Evolutionary conservation across 2,329 filamentous ascomycete genomes (phyloP), one percentile per base, ranked within the genome.

Genomic region (Phialophora verrucosa): DNA sequence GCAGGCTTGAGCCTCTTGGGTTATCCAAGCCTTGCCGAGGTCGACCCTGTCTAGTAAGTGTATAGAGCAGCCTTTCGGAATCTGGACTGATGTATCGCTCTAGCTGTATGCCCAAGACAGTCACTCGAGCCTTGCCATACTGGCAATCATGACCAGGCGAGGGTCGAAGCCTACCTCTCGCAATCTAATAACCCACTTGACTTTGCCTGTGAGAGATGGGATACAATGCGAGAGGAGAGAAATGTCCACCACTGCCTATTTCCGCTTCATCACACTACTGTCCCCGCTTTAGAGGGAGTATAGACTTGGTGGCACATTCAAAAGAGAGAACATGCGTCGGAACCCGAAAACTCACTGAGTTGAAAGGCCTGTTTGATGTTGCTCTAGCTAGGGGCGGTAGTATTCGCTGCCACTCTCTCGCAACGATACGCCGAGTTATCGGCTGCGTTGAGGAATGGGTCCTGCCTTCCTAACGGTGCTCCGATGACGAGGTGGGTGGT

Each of bases 1-100:
- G 91, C 93, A 23, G 95, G 95, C 1, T 80, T 99, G 71, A 96
- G 93, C 76, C 84, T 99, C 63, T 81, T 98, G 31, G 88, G 88
- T 11, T 91, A 91, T 74, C 87, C 90, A 6, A 92, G 89, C 0
- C 79, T 97, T 51, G 85, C 90, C 73, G 88, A 90, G 67, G 90
- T 99, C 60, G 91, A 99, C 77, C 91, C 95, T 35, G 87, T 92
- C 53, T 99, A 98, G 88, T 91, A 81, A 82, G 84, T 79, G 44
- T 32, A 10, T 14, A 25, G 44, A 11, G 53, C 44, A 14, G 35
- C n/a, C 2, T 35, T 49, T 27, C 14, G 29, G 35, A 58, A 54
- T 51, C 20, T 57, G 68, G 59, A 55, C 71, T 76, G 58, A 67
- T 70, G 59, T 71, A 53, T 42, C 42, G 53, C 55, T 55, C 62